Percentiles rank a stretch among this genome's conserved stretches.
phyloP scores from a whole-genome alignment of 768 basidiomycete genomes.

The Mycena kentingensis region DNA sequence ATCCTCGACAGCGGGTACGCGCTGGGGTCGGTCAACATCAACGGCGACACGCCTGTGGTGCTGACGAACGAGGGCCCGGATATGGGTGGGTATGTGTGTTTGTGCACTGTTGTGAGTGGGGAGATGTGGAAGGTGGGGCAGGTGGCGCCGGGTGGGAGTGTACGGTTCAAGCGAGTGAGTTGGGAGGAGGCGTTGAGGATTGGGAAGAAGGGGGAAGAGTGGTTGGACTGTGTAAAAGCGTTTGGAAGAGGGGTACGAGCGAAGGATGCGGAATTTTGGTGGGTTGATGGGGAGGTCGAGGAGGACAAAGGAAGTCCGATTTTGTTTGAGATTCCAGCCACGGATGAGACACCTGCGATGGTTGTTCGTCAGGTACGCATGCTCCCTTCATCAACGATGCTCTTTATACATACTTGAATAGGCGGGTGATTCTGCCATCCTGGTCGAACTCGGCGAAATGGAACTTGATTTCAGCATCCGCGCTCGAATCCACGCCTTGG shows the following conservation, averaged over 20 bases:
- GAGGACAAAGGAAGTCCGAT: constrained; percentile 36
- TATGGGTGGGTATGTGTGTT: constrained; percentile 64
- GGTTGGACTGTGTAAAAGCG: constrained; percentile 32
- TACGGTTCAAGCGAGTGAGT: constrained; percentile 54
- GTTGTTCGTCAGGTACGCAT: constrained; percentile 55
- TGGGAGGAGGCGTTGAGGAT: constrained; percentile 41
- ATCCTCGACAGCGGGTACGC: constrained; percentile 65
- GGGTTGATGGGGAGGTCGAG: not conserved
- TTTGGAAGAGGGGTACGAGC: too few species aligned
- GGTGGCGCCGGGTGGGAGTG: constrained; percentile 53
- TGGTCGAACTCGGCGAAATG: constrained; percentile 64
- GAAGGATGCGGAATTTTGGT: not conserved
- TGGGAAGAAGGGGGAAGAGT: constrained; percentile 26
- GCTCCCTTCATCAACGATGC: not conserved
- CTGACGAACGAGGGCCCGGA: constrained; percentile 62
- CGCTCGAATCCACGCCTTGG: constrained; percentile 60
- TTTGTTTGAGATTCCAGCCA: constrained; percentile 31
- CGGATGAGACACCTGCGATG: constrained; percentile 34
- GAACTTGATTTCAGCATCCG: constrained; percentile 53
- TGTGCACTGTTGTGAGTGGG: constrained; percentile 52
- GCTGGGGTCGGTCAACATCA: constrained; percentile 57
- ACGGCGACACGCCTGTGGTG: constrained; percentile 73
- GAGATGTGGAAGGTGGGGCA: constrained; percentile 75
- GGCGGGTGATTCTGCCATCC: constrained; percentile 66
- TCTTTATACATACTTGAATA: constrained; percentile 22